Percentiles rank a stretch among this genome's conserved stretches.
Evolutionary conservation across 1,139 yeast species (phyloP).

Genomic region (Pichia terricola): DNA sequence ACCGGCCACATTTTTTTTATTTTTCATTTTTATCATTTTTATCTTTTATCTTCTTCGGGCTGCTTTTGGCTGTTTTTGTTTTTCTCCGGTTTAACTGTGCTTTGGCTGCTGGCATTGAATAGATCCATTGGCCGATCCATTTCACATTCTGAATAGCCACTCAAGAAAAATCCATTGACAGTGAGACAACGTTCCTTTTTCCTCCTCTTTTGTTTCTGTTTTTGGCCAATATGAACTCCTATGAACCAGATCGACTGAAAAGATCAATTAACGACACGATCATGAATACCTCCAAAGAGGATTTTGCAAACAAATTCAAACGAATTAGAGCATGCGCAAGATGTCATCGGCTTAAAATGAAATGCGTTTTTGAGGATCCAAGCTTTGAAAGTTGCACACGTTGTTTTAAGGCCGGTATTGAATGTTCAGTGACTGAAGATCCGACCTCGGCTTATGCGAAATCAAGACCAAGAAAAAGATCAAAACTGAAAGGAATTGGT

Average conservation of each 20-base stretch:
- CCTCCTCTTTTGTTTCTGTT: too few species aligned
- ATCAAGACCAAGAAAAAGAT: constrained; percentile 22
- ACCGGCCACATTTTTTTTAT: too few species aligned
- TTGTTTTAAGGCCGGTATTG: constrained; percentile 35
- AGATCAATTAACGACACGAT: neutral
- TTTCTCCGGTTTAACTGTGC: too few species aligned
- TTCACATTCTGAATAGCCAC: too few species aligned
- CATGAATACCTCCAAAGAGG: constrained; percentile 1
- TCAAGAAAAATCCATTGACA: too few species aligned
- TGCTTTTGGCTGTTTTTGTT: too few species aligned
- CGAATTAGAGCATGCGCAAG: constrained; percentile 45
- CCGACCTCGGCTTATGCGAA: constrained; percentile 30
- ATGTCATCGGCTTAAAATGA: constrained; percentile 46
- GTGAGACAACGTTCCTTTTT: too few species aligned
- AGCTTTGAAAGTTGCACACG: constrained; percentile 34
- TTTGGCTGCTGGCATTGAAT: too few species aligned
- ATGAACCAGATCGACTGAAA: neutral
- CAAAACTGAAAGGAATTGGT: constrained; percentile 20
- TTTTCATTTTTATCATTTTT: too few species aligned
- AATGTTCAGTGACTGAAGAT: constrained; percentile 40
- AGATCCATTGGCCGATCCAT: too few species aligned
- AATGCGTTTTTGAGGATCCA: constrained; percentile 45
- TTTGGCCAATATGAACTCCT: too few species aligned
- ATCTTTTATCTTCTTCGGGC: too few species aligned
- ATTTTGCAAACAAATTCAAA: constrained; percentile 24